A percentile compares a stretch with the other conserved stretches of the same genome.
These are phyloP conservation scores for Fusarium oxysporum DNA, from an alignment of 2,329 filamentous ascomycete genomes.

Conservation along the genomic window DNA sequence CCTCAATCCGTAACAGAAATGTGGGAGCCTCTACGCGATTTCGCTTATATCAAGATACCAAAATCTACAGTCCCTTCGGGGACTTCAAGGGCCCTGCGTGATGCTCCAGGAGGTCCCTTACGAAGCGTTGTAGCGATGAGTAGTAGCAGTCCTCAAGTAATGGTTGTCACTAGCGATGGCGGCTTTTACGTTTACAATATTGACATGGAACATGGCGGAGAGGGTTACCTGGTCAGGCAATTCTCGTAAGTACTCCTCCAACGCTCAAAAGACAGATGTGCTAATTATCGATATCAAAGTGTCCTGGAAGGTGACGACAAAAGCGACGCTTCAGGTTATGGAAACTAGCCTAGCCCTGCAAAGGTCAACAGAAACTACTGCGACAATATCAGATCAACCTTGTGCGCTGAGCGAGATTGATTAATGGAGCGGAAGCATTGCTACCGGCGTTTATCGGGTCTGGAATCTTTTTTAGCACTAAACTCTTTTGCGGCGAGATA, in stretches of 20 bases:
- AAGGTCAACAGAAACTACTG: not conserved
- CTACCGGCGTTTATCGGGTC: conserved; percentile 26
- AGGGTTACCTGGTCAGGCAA: conserved; percentile 90
- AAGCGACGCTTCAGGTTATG: conserved; percentile 62
- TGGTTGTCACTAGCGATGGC: conserved; percentile 97
- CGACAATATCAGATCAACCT: not conserved
- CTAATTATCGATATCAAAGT: conserved; percentile 47
- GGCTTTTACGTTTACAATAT: conserved; percentile 96
- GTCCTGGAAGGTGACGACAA: conserved; percentile 68
- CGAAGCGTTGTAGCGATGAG: conserved; percentile 98
- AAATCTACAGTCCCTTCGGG: conserved; percentile 57
- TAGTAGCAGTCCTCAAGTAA: conserved; percentile 92
- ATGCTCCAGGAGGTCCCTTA: conserved; percentile 63
- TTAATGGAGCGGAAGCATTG: conserved; percentile 23
- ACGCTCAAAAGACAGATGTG: not conserved
- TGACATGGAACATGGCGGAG: conserved; percentile 92
- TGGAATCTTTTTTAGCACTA: conserved; percentile 2
- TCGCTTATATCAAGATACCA: conserved; percentile 95
- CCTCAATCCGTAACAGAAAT: conserved; percentile 96
- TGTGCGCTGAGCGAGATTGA: not conserved
- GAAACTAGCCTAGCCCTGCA: conserved; percentile 37
- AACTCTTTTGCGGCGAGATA: not conserved
- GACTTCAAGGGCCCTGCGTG: conserved; percentile 44
- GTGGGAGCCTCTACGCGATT: conserved; percentile 95
- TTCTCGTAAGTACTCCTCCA: conserved; percentile 77